A percentile compares a stretch with the other conserved stretches of the same genome.
Conservation (phyloP, 2,329 filamentous ascomycete species). For the Arthrobotrys conoides region DNA sequence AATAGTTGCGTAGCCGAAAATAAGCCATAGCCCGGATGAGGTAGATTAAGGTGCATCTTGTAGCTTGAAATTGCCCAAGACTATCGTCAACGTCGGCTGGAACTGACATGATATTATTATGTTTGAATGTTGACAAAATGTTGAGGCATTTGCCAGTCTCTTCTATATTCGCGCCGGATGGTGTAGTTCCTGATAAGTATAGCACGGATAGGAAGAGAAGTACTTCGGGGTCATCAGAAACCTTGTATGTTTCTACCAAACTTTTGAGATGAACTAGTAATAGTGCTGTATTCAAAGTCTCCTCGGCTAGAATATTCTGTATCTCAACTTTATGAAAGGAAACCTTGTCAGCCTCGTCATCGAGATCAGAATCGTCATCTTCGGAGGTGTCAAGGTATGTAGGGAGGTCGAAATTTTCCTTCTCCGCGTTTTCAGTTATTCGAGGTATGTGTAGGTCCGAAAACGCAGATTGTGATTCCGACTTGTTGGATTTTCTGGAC, state of each 20-base stretch:
- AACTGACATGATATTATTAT: not conserved
- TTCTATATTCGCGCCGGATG: not conserved
- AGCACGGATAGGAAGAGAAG: not conserved
- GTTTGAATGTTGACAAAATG: not conserved
- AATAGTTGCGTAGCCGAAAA: not conserved
- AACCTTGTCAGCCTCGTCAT: slow-evolving; percentile 27
- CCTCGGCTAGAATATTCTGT: not conserved
- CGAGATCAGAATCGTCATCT: slow-evolving; percentile 12
- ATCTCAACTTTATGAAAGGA: slow-evolving; percentile 24
- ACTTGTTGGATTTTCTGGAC: not conserved
- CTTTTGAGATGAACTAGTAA: not conserved
- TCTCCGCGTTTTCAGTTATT: not conserved
- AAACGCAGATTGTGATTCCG: not conserved
- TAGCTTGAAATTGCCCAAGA: no score
- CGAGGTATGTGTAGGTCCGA: not conserved
- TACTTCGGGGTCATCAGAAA: not conserved
- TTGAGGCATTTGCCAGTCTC: not conserved
- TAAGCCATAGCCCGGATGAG: not conserved
- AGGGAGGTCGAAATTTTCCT: no score
- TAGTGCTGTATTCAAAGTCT: not conserved
- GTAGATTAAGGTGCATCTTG: no score
- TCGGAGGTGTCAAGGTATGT: not conserved
- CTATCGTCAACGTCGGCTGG: not conserved
- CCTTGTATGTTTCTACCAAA: not conserved
- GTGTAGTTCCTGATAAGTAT: not conserved